Conservation (phyloP, 352 stramenopile genomes). For the Phytopythium montanum region DNA sequence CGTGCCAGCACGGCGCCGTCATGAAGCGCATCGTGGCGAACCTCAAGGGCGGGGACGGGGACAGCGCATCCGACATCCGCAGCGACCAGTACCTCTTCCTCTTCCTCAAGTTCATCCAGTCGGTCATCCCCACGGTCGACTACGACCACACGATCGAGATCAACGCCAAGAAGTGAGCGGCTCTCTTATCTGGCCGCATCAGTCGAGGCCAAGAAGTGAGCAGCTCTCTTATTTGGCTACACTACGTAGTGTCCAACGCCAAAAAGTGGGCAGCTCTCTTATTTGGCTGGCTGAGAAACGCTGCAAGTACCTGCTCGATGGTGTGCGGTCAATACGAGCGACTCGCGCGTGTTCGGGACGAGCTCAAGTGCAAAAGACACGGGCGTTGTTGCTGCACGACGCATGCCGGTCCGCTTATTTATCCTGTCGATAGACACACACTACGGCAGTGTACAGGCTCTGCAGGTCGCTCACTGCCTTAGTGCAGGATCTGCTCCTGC, state of each 20-base stretch:
- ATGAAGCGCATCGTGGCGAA: conserved; percentile 98
- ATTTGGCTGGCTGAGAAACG: no score
- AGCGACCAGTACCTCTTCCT: conserved; percentile 99
- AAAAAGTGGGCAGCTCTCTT: not conserved
- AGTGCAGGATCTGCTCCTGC: conserved; percentile 76
- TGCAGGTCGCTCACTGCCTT: no score
- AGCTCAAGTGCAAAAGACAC: no score
- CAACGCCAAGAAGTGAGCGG: conserved; percentile 53
- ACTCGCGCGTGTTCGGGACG: no score
- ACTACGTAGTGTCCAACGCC: no score
- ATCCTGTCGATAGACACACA: not conserved
- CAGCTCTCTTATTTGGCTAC: no score
- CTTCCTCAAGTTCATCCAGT: conserved; percentile 99
- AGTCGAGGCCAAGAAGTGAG: conserved; percentile 77
- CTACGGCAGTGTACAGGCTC: not conserved
- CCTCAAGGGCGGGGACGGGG: conserved; percentile 66
- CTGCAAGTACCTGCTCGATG: no score
- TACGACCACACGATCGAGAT: conserved; percentile 99
- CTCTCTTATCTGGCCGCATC: not conserved
- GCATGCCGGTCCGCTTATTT: not conserved
- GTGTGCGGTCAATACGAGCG: no score
- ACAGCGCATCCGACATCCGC: conserved; percentile 51
- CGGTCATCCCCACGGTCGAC: conserved; percentile 98
- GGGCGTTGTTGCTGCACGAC: not conserved
- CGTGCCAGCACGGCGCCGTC: conserved; percentile 96